Evolutionary conservation across 345 rosid species (phyloP), one percentile per base, ranked within the genome.

Genomic region (Rhodamnia rubescens): DNA sequence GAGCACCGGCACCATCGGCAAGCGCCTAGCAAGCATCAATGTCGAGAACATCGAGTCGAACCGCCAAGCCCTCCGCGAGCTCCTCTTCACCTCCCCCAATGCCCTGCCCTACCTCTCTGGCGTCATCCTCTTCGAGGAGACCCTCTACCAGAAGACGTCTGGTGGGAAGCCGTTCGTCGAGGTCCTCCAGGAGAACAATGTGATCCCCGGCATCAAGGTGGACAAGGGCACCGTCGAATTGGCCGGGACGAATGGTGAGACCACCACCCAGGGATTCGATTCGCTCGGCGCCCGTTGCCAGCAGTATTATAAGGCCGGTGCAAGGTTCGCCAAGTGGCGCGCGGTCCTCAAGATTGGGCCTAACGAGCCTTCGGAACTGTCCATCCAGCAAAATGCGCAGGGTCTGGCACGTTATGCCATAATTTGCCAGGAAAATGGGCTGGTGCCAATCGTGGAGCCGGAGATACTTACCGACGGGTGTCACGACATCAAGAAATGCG

Each of bases 1-100:
- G 93, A 97, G 98, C 92, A 97, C 98, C 0, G 98, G 99, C 85
- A 97, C 99, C 88, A 95, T 97, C 1, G 98, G 99, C 58, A 97
- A 95, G 93, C 96, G 99, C 81, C 92, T 97, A 20, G 84, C 98
- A 24, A 88, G 99, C 93, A 95, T 97, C 87, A 95, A 92, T 64
- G 96, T 97, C 5, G 99, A 97, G 90, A 97, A 97, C 88, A 90
- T 94, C 5, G 99, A 95, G 89, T 92, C 98, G 81, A 97, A 97
- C 90, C 98, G 99, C 83, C 98, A 97, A 90, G 93, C 98, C 58
- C 96, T 95, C 8, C 96, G 98, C 11, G 94, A 97, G 91, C 98
- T 97, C 88, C 99, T 97, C 88, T 95, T 97, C 90, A 95, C 98
- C 83, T 88, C 93, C 83, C 95, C 94, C 5, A 89, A 90, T 2